These are phyloP conservation scores for Lizonia empirigonia DNA, from an alignment of 2,329 filamentous ascomycete genomes.

Conservation along the genomic window DNA sequence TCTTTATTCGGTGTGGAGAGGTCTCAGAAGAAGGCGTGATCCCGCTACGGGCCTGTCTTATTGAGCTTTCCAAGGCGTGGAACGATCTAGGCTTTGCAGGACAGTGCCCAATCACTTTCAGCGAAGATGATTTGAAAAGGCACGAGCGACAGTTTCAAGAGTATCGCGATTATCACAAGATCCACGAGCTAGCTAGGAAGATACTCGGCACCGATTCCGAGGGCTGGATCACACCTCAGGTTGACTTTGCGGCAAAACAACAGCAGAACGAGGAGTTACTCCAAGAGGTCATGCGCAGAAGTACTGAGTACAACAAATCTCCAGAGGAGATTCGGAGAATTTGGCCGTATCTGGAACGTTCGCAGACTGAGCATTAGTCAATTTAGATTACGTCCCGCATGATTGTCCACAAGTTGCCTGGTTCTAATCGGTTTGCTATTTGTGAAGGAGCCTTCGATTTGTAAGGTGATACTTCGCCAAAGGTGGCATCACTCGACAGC, in stretches of 20 bases:
- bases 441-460: no score
- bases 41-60: slow-evolving; percentile 43
- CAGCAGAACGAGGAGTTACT: slow-evolving; percentile 34
- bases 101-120: slow-evolving; percentile 38
- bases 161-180: slow-evolving; percentile 36
- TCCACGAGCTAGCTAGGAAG: slow-evolving; percentile 36
- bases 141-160: slow-evolving; percentile 40
- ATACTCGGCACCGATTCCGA: slow-evolving; percentile 44
- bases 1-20: slow-evolving; percentile 39
- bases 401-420: no score
- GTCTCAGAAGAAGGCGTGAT: slow-evolving; percentile 39
- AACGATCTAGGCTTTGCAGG: slow-evolving; percentile 26
- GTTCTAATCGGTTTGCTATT: no score
- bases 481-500: no score
- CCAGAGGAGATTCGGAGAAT: slow-evolving; percentile 22
- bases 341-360: slow-evolving; percentile 23
- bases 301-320: slow-evolving; percentile 21
- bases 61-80: slow-evolving; percentile 41
- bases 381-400: no score
- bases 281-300: slow-evolving; percentile 19
- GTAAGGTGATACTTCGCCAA: no score
- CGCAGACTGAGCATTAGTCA: slow-evolving; percentile 5
- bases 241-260: slow-evolving; percentile 31
- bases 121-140: slow-evolving; percentile 32
- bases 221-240: slow-evolving; percentile 43